phyloP scores from a whole-genome alignment of 148 eudicot species.

The Simmondsia chinensis region DNA sequence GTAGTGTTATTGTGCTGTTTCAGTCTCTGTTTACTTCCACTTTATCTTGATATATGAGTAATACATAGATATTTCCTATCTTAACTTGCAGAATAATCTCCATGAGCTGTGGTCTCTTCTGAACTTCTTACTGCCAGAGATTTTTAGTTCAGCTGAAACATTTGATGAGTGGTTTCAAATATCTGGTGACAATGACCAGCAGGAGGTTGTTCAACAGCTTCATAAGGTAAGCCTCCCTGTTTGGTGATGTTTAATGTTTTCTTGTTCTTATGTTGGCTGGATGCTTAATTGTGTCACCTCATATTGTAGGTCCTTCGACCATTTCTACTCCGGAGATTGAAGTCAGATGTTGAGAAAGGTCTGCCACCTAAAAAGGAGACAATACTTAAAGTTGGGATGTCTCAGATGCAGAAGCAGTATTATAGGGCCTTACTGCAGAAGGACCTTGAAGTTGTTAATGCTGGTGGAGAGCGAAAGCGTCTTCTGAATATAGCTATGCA shows the following conservation, averaged over 20 bases:
- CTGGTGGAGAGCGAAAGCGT: constrained; percentile 98
- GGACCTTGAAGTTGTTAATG: constrained; percentile 98
- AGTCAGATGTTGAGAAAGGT: constrained; percentile 98
- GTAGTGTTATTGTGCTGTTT: no score
- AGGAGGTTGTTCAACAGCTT: constrained; percentile 96
- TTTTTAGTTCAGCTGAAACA: constrained; percentile 95
- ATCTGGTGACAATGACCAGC: constrained; percentile 95
- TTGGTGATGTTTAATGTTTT: background rate
- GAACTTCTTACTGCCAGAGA: constrained; percentile 94
- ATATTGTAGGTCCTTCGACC: constrained; percentile 77
- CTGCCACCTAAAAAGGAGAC: constrained; percentile 98
- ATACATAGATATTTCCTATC: constrained; percentile 3
- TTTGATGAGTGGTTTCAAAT: constrained; percentile 99
- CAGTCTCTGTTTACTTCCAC: no score
- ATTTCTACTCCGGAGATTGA: constrained; percentile 90
- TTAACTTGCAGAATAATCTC: constrained; percentile 79
- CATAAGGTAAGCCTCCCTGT: constrained; percentile 58
- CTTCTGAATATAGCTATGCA: constrained; percentile 98
- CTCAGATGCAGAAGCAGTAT: constrained; percentile 98
- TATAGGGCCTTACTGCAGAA: constrained; percentile 87
- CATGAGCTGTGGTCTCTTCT: constrained; percentile 97
- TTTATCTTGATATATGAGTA: no score
- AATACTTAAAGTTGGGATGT: constrained; percentile 99
- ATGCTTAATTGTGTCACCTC: constrained; percentile 1
- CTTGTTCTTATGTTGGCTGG: background rate